A percentile compares a stretch with the other conserved stretches of the same genome.
phyloP scores from a whole-genome alignment of 2,329 filamentous ascomycete genomes.

The Alternaria angustiovoidea region DNA sequence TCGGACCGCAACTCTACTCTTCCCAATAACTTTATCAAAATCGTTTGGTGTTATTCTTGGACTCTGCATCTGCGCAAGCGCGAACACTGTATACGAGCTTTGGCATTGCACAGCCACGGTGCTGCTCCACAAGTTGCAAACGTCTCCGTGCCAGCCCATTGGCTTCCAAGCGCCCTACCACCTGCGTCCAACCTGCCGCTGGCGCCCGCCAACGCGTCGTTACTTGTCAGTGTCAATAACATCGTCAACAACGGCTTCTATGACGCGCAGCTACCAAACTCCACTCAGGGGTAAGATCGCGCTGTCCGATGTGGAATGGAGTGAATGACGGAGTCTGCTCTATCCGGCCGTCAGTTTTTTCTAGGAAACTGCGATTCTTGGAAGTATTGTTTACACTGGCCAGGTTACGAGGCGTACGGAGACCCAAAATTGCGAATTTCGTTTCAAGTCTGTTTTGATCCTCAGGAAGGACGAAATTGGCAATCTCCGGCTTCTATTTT shows the following conservation, averaged over 20 bases:
- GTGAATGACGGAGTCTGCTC: background rate
- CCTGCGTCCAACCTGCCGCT: constrained; percentile 11
- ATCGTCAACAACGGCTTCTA: constrained; percentile 6
- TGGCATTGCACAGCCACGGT: constrained; percentile 13
- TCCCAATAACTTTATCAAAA: background rate
- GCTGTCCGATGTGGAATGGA: background rate
- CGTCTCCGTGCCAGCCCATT: constrained; percentile 6
- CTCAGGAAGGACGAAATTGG: constrained; percentile 17
- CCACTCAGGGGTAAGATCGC: constrained; percentile 1
- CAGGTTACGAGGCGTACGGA: constrained; percentile 11
- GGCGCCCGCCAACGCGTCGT: constrained; percentile 10
- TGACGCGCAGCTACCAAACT: constrained; percentile 10
- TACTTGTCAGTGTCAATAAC: constrained; percentile 12
- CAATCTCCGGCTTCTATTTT: constrained; percentile 18
- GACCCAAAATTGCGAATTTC: constrained; percentile 23
- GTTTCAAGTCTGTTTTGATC: constrained; percentile 21
- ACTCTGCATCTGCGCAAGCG: constrained; percentile 2
- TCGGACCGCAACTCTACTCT: background rate
- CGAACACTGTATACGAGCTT: constrained; percentile 6
- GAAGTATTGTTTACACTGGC: constrained; percentile 11
- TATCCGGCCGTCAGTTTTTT: background rate
- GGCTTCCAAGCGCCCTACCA: constrained; percentile 5
- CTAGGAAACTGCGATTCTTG: constrained; percentile 1
- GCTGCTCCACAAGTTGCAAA: constrained; percentile 9
- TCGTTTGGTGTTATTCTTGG: constrained; percentile 4